Conservation (phyloP, 176 grass and related monocot genomes). For the Oropetium thomaeum region DNA sequence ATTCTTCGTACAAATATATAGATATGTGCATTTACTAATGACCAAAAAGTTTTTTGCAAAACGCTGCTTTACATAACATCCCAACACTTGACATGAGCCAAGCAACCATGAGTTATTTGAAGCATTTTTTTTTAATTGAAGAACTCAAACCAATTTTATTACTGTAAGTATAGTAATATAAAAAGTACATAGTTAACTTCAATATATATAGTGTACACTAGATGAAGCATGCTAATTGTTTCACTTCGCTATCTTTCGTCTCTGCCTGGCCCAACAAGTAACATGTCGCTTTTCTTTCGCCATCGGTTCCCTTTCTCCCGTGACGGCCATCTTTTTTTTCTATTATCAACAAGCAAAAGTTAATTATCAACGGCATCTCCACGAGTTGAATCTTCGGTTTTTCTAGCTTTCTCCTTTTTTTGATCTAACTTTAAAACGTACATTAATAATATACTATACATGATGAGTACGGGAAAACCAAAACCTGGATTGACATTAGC, state of each 20-base stretch:
- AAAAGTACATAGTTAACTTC: neutral
- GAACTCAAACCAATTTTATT: neutral
- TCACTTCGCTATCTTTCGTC: neutral
- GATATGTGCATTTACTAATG: too few relatives aligned
- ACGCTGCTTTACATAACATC: too few relatives aligned
- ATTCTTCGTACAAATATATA: too few relatives aligned
- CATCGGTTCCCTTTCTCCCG: conserved; percentile 15
- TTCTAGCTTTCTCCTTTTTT: neutral
- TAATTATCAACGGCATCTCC: conserved; percentile 2
- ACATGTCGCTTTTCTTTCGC: neutral
- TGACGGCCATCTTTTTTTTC: conserved; percentile 13
- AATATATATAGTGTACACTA: neutral
- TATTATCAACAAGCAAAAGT: neutral
- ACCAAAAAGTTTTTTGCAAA: too few relatives aligned
- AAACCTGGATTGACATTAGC: neutral
- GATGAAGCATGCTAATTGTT: neutral
- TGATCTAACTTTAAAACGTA: too few relatives aligned
- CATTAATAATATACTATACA: too few relatives aligned
- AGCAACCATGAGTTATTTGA: too few relatives aligned
- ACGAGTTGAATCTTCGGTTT: neutral
- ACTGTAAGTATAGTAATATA: neutral
- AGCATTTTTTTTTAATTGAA: too few relatives aligned
- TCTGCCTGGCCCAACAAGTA: neutral
- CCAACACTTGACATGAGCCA: too few relatives aligned
- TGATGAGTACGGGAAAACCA: neutral